These are phyloP conservation scores for Fremontodendron californicum DNA, from an alignment of 345 rosid species.

Conservation along the genomic window DNA sequence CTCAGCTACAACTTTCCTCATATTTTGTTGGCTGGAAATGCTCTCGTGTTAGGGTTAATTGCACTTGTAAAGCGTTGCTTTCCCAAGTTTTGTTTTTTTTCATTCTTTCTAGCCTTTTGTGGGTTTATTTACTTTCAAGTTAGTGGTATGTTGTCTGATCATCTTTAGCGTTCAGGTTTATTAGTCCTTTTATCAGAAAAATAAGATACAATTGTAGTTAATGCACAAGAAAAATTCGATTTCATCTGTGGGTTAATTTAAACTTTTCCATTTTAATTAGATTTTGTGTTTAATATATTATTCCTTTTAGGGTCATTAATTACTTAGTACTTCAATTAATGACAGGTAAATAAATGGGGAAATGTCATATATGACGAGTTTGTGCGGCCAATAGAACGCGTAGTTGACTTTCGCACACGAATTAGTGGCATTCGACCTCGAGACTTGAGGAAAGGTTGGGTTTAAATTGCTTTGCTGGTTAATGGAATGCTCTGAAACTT, in stretches of 20 bases:
- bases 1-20: no score
- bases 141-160: neutral
- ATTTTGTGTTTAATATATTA: neutral
- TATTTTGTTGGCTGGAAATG: neutral
- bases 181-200: neutral
- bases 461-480: neutral
- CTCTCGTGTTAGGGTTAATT: neutral
- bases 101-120: no score
- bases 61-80: neutral
- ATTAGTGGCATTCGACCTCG: slow-evolving; percentile 90
- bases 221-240: neutral
- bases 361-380: slow-evolving; percentile 86
- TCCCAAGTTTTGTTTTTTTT: neutral
- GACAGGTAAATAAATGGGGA: slow-evolving; percentile 91
- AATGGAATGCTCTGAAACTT: neutral
- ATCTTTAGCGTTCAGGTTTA: neutral
- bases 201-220: neutral
- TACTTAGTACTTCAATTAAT: slow-evolving; percentile 23
- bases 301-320: slow-evolving; percentile 12
- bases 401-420: slow-evolving; percentile 80
- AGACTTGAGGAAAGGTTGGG: slow-evolving; percentile 79
- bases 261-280: neutral
- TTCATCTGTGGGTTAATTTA: neutral
- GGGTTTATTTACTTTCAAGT: neutral
- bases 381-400: slow-evolving; percentile 83